phyloP scores from a whole-genome alignment of 495 filamentous ascomycete species.

The Lophiotrema nucula region DNA sequence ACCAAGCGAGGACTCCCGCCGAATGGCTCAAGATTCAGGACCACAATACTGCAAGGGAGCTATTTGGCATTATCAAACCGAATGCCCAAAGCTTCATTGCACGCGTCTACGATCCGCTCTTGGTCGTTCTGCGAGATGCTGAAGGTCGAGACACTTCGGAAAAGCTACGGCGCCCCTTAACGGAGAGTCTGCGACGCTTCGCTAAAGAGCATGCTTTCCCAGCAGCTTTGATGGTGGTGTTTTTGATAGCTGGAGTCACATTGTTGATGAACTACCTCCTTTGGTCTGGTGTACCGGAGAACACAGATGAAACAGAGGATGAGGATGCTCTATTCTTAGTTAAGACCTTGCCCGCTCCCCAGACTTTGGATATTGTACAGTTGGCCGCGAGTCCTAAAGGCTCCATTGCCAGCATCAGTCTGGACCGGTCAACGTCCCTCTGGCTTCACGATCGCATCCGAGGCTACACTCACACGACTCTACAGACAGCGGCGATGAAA shows the following conservation, averaged over 20 bases:
- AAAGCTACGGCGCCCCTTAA: slow-evolving; percentile 42
- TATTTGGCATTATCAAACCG: slow-evolving; percentile 67
- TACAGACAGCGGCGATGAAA: slow-evolving; percentile 39
- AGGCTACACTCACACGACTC: slow-evolving; percentile 37
- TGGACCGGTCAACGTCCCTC: slow-evolving; percentile 61
- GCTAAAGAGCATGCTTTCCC: slow-evolving; percentile 55
- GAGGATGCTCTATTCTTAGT: slow-evolving; percentile 55
- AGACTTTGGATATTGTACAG: slow-evolving; percentile 63
- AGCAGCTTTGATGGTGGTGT: slow-evolving; percentile 54
- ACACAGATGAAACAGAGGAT: slow-evolving; percentile 40
- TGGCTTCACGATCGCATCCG: slow-evolving; percentile 48
- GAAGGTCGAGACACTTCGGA: slow-evolving; percentile 48
- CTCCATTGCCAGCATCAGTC: slow-evolving; percentile 61
- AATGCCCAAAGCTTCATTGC: slow-evolving; percentile 64
- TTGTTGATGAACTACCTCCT: slow-evolving; percentile 67
- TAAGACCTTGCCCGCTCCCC: slow-evolving; percentile 56
- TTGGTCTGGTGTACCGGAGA: slow-evolving; percentile 49
- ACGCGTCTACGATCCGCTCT: slow-evolving; percentile 63
- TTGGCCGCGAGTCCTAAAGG: slow-evolving; percentile 57
- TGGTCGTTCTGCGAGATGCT: slow-evolving; percentile 65
- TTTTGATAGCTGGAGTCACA: slow-evolving; percentile 56
- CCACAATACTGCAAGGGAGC: slow-evolving; percentile 67
- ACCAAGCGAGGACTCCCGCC: slow-evolving; percentile 65
- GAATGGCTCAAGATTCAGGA: slow-evolving; percentile 73
- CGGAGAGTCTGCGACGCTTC: slow-evolving; percentile 58